Evolutionary conservation across 768 basidiomycete genomes (phyloP), one percentile per base, ranked within the genome.

Genomic region (Gymnopilus dilepis): DNA sequence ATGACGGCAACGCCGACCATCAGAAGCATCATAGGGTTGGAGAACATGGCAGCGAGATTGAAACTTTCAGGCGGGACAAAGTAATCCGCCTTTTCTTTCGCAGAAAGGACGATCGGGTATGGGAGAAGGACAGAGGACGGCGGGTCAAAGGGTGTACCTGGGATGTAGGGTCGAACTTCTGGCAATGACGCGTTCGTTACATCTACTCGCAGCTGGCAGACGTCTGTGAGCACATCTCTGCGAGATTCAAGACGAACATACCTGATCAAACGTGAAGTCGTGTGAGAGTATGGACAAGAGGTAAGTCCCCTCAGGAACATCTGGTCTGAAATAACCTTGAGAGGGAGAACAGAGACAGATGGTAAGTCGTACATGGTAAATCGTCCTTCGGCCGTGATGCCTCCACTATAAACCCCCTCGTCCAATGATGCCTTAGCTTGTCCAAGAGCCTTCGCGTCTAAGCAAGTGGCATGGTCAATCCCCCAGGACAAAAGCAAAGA

Each of bases 11-110:
- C 88, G 64, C 83, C 73, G 30, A 86, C 80, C 86, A 91, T 90
- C 72, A 93, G 81, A 60, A 94, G 75, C 81, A 91, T 90, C 92
- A 94, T 93, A 6, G 92, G 92, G 70, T 86, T 94, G 59, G 88
- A 84, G 68, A 94, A 78, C 89, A 94, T 92, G 55, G 78, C 85
- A 59, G 89, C 57, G 22, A 92, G 63, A 72, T 89, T 89, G 80
- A 94, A 94, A 17, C 86, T 85, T 71, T 92, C 84, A 31, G 72
- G 83, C 24, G 89, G 86, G 28, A 86, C 78, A 70, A 90, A 93
- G 72, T 89, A 94, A 52, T 69, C 76, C 67, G 86, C 79, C 70
- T 80, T 86, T 58, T 80, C 78, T 57, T 83, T 84, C 4, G 90
- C 80, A 1, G 74, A 69, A 51, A 94, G 70, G 9, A 75, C 72